phyloP scores from a whole-genome alignment of 2,329 filamentous ascomycete species.

The Ophidiomyces ophidiicola region DNA sequence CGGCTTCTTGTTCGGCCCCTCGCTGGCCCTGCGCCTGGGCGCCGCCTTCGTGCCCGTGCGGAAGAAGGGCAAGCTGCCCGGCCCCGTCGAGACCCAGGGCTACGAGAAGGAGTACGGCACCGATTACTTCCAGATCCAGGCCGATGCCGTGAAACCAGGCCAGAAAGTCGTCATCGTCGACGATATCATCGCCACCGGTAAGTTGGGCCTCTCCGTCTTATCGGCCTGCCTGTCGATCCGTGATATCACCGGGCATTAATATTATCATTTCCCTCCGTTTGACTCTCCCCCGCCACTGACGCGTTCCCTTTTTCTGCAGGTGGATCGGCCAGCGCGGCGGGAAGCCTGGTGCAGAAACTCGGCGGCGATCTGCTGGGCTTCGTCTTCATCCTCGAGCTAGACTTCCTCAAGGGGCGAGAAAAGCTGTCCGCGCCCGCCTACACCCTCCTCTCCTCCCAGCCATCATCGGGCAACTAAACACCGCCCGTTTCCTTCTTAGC shows the following conservation, averaged over 20 bases:
- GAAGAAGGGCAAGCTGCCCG: slow-evolving; percentile 92
- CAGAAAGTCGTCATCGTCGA: slow-evolving; percentile 90
- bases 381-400: slow-evolving; percentile 90
- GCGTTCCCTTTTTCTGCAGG: slow-evolving; percentile 40
- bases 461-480: not conserved
- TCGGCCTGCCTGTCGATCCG: slow-evolving; percentile 1
- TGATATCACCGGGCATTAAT: not conserved
- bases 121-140: slow-evolving; percentile 94
- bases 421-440: slow-evolving; percentile 76
- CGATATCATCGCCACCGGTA: slow-evolving; percentile 97
- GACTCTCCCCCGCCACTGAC: slow-evolving; percentile 2
- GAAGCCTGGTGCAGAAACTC: slow-evolving; percentile 71
- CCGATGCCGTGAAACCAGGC: slow-evolving; percentile 67
- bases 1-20: slow-evolving; percentile 89
- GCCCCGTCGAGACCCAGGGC: slow-evolving; percentile 68
- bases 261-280: not conserved
- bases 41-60: slow-evolving; percentile 84
- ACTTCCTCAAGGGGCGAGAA: slow-evolving; percentile 80
- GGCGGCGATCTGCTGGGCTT: slow-evolving; percentile 79
- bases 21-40: slow-evolving; percentile 68
- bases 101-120: slow-evolving; percentile 94
- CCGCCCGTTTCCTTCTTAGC: not conserved
- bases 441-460: slow-evolving; percentile 56
- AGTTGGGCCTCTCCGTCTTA: slow-evolving; percentile 22
- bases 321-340: slow-evolving; percentile 80